Evolutionary conservation across 1,284 basidiomycete species (phyloP).

Genomic region (Hemileia vastatrix): DNA sequence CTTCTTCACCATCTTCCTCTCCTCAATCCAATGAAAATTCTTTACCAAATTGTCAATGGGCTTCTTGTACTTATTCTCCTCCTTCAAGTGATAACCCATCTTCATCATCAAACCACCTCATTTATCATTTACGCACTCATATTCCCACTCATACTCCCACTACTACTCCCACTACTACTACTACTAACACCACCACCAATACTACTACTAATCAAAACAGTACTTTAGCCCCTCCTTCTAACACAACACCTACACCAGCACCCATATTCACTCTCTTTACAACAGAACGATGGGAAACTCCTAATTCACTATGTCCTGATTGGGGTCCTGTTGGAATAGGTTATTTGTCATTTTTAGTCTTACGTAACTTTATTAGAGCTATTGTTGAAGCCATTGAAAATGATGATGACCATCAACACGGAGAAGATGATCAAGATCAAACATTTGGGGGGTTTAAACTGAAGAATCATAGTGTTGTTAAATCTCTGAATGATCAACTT

Average conservation of each 20-base stretch:
- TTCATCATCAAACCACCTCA: neutral
- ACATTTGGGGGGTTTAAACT: too few relatives aligned
- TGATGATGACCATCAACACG: neutral
- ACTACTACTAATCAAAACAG: neutral
- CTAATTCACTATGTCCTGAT: neutral
- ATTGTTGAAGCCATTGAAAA: neutral
- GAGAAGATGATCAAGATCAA: too few relatives aligned
- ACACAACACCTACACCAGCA: neutral
- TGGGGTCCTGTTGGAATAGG: conserved; percentile 10
- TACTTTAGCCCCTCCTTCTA: neutral
- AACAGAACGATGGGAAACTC: conserved; percentile 11
- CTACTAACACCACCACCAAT: neutral
- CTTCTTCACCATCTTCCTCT: too few relatives aligned
- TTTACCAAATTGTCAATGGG: conserved; percentile 18
- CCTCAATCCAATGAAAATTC: too few relatives aligned
- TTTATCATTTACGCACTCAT: conserved; percentile 12
- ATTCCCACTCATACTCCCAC: neutral
- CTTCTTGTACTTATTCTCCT: conserved; percentile 3
- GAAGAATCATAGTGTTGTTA: too few relatives aligned
- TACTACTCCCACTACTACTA: neutral
- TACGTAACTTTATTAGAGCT: conserved; percentile 5
- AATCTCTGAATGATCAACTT: too few relatives aligned
- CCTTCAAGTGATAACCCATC: too few relatives aligned
- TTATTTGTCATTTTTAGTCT: conserved; percentile 9
- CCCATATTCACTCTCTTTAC: neutral